Evolutionary conservation across 2,329 filamentous ascomycete genomes (phyloP).

Genomic region (Colletotrichum musicola): DNA sequence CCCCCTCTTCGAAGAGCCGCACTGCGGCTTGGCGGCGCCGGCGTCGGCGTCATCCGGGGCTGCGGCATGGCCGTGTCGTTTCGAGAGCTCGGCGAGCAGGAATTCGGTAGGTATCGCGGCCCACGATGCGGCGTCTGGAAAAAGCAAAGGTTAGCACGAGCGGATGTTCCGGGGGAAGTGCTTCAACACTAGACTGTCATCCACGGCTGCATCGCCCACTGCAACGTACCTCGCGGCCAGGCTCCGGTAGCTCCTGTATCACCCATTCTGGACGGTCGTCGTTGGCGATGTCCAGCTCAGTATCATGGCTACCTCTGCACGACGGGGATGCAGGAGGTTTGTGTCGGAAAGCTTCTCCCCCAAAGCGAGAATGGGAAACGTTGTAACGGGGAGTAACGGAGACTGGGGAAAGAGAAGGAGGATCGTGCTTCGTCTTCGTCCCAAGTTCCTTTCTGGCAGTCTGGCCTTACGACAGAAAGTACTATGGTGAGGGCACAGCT

Average conservation of each 20-base stretch:
- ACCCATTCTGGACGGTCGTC: conserved; percentile 37
- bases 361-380: neutral
- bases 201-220: neutral
- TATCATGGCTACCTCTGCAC: conserved; percentile 34
- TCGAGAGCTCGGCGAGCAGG: conserved; percentile 65
- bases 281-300: conserved; percentile 28
- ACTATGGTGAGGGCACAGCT: neutral
- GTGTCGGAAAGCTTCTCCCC: neutral
- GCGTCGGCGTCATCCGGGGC: conserved; percentile 38
- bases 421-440: conserved; percentile 32
- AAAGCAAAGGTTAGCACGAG: conserved; percentile 17
- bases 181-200: neutral
- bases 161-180: neutral
- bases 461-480: neutral
- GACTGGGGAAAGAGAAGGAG: neutral
- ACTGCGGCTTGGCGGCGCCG: conserved; percentile 59
- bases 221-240: conserved; percentile 30
- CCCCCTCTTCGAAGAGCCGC: conserved; percentile 65
- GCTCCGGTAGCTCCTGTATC: conserved; percentile 25
- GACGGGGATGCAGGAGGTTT: conserved; percentile 11
- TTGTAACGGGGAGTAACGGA: neutral
- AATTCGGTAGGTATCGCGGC: conserved; percentile 64
- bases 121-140: conserved; percentile 54
- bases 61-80: conserved; percentile 54
- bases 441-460: conserved; percentile 15